Conservation (phyloP, 805 yeast species). For the Saccharomycopsis fodiens region DNA sequence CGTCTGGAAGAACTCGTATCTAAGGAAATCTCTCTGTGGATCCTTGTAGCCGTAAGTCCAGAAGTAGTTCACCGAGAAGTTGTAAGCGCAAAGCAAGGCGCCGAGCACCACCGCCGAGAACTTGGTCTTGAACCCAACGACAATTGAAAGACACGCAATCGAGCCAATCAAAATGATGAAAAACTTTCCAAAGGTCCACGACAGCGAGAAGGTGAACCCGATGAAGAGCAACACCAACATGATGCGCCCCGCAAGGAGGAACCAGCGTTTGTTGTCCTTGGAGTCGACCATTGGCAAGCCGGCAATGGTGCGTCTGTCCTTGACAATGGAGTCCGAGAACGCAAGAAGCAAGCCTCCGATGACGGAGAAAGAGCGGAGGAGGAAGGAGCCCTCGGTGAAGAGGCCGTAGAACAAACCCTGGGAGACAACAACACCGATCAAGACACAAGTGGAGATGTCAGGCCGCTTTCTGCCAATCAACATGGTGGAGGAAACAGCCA, state of each 20-base stretch:
- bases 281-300: constrained; percentile 69
- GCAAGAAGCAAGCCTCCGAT: constrained; percentile 89
- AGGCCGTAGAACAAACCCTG: constrained; percentile 90
- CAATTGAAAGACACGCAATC: constrained; percentile 64
- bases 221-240: constrained; percentile 77
- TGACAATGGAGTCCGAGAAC: constrained; percentile 76
- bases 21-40: constrained; percentile 78
- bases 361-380: constrained; percentile 80
- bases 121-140: constrained; percentile 89
- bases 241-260: constrained; percentile 80
- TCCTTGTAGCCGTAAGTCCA: constrained; percentile 71
- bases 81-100: constrained; percentile 64
- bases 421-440: constrained; percentile 61
- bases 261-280: constrained; percentile 70
- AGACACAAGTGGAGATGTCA: constrained; percentile 59
- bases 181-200: constrained; percentile 54
- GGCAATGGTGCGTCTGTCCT: constrained; percentile 66
- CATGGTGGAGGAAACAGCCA: constrained; percentile 66
- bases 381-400: constrained; percentile 70
- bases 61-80: constrained; percentile 75
- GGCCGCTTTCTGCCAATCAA: constrained; percentile 64
- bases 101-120: constrained; percentile 70
- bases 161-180: constrained; percentile 65
- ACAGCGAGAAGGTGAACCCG: constrained; percentile 72
- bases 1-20: constrained; percentile 92